Conservation (phyloP, 164 flowering plant species). For the Magnolia sinica region DNA sequence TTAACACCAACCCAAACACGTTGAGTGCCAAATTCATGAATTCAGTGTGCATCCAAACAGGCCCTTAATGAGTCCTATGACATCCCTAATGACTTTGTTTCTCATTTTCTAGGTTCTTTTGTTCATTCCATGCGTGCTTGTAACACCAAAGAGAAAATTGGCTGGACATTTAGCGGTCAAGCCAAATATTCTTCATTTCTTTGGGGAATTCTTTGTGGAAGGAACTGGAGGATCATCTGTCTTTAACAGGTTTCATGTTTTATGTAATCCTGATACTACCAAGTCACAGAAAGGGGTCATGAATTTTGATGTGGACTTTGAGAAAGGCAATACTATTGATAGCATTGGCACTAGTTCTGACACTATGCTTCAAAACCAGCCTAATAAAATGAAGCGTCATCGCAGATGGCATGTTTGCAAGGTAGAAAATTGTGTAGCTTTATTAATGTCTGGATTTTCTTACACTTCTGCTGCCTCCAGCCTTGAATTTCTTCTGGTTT, state of each 20-base stretch:
- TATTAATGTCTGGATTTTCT: background rate
- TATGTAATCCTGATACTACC: slow-evolving; percentile 39
- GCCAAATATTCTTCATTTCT: slow-evolving; percentile 75
- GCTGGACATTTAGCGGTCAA: slow-evolving; percentile 84
- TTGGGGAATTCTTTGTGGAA: slow-evolving; percentile 87
- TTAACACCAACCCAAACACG: too few relatives aligned
- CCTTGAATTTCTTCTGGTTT: background rate
- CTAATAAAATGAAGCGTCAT: slow-evolving; percentile 65
- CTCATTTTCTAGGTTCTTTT: slow-evolving; percentile 63
- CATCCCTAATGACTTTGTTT: background rate
- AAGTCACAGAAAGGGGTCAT: slow-evolving; percentile 43
- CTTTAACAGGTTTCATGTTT: slow-evolving; percentile 42
- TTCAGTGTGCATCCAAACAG: too few relatives aligned
- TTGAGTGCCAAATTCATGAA: too few relatives aligned
- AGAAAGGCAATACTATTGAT: slow-evolving; percentile 39
- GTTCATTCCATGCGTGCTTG: slow-evolving; percentile 77
- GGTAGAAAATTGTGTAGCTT: slow-evolving; percentile 34
- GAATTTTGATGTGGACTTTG: slow-evolving; percentile 34
- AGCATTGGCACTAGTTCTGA: slow-evolving; percentile 25
- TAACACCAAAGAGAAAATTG: slow-evolving; percentile 84
- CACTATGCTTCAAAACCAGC: slow-evolving; percentile 30
- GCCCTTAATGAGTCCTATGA: too few relatives aligned
- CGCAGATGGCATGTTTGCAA: slow-evolving; percentile 80
- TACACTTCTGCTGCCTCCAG: background rate
- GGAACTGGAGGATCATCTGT: slow-evolving; percentile 94